Evolutionary conservation across 169 alveolate genomes (phyloP).

Genomic region (Babesia divergens): DNA sequence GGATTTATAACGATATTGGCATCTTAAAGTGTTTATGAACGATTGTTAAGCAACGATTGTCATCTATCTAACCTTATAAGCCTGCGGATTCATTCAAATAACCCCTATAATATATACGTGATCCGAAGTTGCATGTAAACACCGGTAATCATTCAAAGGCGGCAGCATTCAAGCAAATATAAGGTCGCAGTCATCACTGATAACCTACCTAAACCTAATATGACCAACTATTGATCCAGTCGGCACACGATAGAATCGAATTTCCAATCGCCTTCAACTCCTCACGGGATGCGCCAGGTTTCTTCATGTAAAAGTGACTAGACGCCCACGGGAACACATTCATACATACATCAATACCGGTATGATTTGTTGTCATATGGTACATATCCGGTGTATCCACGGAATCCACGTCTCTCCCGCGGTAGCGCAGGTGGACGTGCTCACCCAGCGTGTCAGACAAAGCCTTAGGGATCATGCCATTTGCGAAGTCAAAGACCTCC

Average conservation of each 20-base stretch:
- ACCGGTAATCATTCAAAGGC: too few species aligned
- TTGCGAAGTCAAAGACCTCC: constrained; percentile 25
- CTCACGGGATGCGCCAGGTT: constrained; percentile 32
- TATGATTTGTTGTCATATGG: constrained; percentile 36
- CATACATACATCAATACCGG: constrained; percentile 38
- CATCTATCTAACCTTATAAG: too few species aligned
- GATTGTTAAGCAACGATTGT: too few species aligned
- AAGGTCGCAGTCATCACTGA: too few species aligned
- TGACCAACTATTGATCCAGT: constrained; percentile 53
- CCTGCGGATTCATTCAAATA: too few species aligned
- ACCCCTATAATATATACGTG: too few species aligned
- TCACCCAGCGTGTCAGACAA: constrained; percentile 17
- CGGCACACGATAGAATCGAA: constrained; percentile 55
- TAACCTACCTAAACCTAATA: too few species aligned
- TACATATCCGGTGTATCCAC: constrained; percentile 15
- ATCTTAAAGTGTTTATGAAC: too few species aligned
- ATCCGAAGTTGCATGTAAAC: too few species aligned
- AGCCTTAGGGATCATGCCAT: constrained; percentile 7
- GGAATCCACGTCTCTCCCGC: background rate
- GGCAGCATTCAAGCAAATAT: too few species aligned
- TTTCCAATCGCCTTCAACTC: constrained; percentile 35
- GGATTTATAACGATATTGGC: too few species aligned
- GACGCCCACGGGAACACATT: constrained; percentile 38
- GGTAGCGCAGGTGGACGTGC: constrained; percentile 19
- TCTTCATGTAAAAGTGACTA: constrained; percentile 56